These are phyloP conservation scores for Aspergillus kassunensis DNA, from an alignment of 495 filamentous ascomycete species.

Conservation along the genomic window DNA sequence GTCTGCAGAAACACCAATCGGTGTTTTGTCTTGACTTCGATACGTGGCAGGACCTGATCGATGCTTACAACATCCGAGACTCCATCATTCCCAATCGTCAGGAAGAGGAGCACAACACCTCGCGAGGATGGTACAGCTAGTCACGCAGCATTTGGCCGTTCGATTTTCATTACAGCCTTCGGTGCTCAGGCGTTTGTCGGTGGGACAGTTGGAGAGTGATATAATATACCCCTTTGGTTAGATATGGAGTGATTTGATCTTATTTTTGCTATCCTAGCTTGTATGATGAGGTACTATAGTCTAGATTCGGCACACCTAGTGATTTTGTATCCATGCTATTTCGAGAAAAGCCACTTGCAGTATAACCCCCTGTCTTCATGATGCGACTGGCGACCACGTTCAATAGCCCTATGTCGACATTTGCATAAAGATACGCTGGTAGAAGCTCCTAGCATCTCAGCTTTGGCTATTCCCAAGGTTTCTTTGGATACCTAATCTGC, in stretches of 20 bases:
- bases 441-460: too few species aligned
- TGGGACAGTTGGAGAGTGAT: neutral
- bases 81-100: conserved; percentile 82
- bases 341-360: too few species aligned
- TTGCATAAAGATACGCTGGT: too few species aligned
- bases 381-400: too few species aligned
- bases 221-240: conserved; percentile 7
- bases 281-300: too few species aligned
- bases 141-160: neutral
- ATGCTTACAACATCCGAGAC: conserved; percentile 67
- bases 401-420: too few species aligned
- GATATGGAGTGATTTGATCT: neutral
- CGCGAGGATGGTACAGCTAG: conserved; percentile 75
- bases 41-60: conserved; percentile 72
- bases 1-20: conserved; percentile 69
- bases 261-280: too few species aligned
- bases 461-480: too few species aligned
- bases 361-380: too few species aligned
- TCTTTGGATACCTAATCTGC: too few species aligned
- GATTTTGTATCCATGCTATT: too few species aligned
- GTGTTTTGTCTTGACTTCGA: conserved; percentile 80
- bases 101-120: conserved; percentile 47
- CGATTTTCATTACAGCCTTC: neutral
- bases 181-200: neutral
- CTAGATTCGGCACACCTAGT: too few species aligned